phyloP scores from a whole-genome alignment of 1,139 yeast species.

The Saccharomycopsis hybrid region DNA sequence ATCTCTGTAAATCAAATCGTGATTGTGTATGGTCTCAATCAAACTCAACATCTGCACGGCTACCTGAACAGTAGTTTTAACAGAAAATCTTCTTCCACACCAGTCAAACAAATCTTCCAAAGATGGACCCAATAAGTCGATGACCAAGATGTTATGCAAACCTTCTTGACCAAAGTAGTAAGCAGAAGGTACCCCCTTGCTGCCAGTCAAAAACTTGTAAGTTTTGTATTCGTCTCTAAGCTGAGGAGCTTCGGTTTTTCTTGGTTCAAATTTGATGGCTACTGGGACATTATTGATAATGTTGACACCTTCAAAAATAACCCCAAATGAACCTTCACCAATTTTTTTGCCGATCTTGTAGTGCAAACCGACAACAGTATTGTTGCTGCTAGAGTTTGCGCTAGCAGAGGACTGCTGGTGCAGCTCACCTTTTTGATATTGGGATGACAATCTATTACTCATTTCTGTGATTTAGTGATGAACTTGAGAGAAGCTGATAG shows the following conservation, averaged over 20 bases:
- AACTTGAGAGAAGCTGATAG: neutral
- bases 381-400: conserved; percentile 1
- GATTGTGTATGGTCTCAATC: conserved; percentile 61
- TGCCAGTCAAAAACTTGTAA: conserved; percentile 56
- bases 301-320: conserved; percentile 73
- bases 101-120: conserved; percentile 75
- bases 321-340: conserved; percentile 84
- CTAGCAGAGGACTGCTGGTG: conserved; percentile 1
- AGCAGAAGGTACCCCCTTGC: conserved; percentile 64
- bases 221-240: conserved; percentile 72
- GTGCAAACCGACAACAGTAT: conserved; percentile 63
- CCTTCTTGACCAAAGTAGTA: conserved; percentile 81
- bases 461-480: conserved; percentile 1
- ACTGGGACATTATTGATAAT: conserved; percentile 69
- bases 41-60: conserved; percentile 70
- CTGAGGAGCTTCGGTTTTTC: conserved; percentile 78
- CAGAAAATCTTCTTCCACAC: conserved; percentile 68
- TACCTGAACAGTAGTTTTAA: conserved; percentile 65
- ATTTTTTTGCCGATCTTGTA: conserved; percentile 77
- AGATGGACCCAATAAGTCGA: conserved; percentile 70
- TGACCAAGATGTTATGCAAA: conserved; percentile 64
- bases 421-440: conserved; percentile 8
- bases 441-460: conserved; percentile 17
- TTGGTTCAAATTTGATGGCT: conserved; percentile 74
- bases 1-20: conserved; percentile 67